phyloP scores from a whole-genome alignment of 2,329 filamentous ascomycete species.

The Diaporthe vexans region DNA sequence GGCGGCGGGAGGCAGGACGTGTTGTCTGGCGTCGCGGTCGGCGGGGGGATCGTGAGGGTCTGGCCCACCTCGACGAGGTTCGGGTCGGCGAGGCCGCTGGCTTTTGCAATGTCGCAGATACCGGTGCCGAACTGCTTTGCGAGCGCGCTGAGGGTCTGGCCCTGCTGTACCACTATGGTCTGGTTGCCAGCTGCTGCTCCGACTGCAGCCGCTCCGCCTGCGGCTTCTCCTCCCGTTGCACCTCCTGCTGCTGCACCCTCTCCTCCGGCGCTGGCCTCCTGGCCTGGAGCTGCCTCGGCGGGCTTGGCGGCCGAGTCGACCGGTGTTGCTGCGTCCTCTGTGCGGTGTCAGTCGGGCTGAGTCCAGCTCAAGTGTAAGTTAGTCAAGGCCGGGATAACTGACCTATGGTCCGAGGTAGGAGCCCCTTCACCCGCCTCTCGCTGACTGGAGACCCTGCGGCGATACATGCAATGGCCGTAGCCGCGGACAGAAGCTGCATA shows the following conservation, averaged over 20 bases:
- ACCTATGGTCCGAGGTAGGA: conserved; percentile 11
- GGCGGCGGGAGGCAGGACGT: conserved; percentile 30
- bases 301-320: conserved; percentile 20
- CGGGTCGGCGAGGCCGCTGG: conserved; percentile 28
- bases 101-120: conserved; percentile 36
- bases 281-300: neutral
- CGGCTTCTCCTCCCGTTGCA: neutral
- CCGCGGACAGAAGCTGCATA: conserved; percentile 22
- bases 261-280: neutral
- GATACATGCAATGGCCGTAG: conserved; percentile 16
- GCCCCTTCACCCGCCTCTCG: neutral
- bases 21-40: conserved; percentile 32
- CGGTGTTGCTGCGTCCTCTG: conserved; percentile 15
- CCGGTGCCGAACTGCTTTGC: conserved; percentile 29
- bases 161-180: conserved; percentile 14
- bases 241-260: neutral
- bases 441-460: conserved; percentile 19
- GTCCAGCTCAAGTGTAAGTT: neutral
- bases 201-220: neutral
- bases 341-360: neutral
- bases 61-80: conserved; percentile 21
- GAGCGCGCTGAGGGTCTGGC: conserved; percentile 27
- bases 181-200: conserved; percentile 11
- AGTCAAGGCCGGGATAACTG: neutral
- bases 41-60: conserved; percentile 25